A percentile compares a stretch with the other conserved stretches of the same genome.
Conservation (phyloP, 352 stramenopile genomes). For the Phytophthora cajani region DNA sequence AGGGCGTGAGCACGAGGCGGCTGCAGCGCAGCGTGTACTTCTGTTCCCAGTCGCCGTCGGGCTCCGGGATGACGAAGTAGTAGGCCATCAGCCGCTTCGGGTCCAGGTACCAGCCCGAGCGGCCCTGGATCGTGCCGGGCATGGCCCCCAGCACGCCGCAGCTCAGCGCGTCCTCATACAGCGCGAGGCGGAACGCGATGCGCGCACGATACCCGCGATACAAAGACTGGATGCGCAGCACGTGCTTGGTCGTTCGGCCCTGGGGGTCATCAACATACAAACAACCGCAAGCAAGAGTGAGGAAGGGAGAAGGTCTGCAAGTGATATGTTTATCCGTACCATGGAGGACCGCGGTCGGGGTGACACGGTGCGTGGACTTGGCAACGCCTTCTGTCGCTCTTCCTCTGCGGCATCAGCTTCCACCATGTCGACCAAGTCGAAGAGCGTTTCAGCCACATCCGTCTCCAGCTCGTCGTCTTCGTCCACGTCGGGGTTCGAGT, state of each 20-base stretch:
- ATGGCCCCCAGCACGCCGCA: conserved; percentile 77
- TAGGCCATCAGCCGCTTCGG: conserved; percentile 76
- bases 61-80: conserved; percentile 67
- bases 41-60: conserved; percentile 69
- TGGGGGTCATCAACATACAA: neutral
- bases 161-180: conserved; percentile 72
- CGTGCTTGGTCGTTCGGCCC: conserved; percentile 20
- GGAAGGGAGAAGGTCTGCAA: neutral
- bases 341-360: conserved; percentile 21
- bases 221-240: conserved; percentile 57
- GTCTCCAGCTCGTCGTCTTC: conserved; percentile 37
- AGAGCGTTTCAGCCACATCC: conserved; percentile 53
- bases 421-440: conserved; percentile 47
- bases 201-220: conserved; percentile 63
- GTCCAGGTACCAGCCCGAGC: conserved; percentile 80
- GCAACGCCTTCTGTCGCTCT: conserved; percentile 8
- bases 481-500: conserved; percentile 9
- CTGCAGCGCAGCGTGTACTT: conserved; percentile 65
- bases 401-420: conserved; percentile 20
- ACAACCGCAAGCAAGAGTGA: neutral
- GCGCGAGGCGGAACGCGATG: conserved; percentile 57
- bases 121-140: conserved; percentile 68
- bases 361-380: conserved; percentile 22
- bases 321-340: conserved; percentile 5
- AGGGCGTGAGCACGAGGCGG: conserved; percentile 64